Percentiles rank a stretch among this genome's conserved stretches.
Evolutionary conservation across 805 yeast genomes (phyloP).

Genomic region (Candida endomychidarum): DNA sequence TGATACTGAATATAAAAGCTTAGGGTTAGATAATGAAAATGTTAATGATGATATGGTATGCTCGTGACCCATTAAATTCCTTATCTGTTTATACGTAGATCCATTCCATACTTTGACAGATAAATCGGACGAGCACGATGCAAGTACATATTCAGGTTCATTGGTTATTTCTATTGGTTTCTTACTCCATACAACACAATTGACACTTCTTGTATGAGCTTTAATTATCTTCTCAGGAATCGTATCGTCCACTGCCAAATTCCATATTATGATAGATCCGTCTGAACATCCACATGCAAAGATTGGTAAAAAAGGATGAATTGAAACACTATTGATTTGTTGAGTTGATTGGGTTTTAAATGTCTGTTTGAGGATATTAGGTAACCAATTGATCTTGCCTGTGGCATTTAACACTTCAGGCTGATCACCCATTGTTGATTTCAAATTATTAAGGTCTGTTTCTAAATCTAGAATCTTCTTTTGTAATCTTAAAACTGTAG

Average conservation of each 20-base stretch:
- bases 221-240: slow-evolving; percentile 58
- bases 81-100: slow-evolving; percentile 47
- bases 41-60: slow-evolving; percentile 72
- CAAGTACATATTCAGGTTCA: slow-evolving; percentile 32
- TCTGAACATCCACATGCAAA: slow-evolving; percentile 68
- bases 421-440: slow-evolving; percentile 42
- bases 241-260: slow-evolving; percentile 51
- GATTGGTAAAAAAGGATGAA: slow-evolving; percentile 75
- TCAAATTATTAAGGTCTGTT: slow-evolving; percentile 49
- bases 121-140: slow-evolving; percentile 54
- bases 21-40: slow-evolving; percentile 49
- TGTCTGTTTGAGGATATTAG: slow-evolving; percentile 44
- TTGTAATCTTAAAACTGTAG: slow-evolving; percentile 78
- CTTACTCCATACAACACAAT: slow-evolving; percentile 53
- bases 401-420: slow-evolving; percentile 12
- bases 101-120: slow-evolving; percentile 73
- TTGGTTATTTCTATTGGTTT: slow-evolving; percentile 33
- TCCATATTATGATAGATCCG: slow-evolving; percentile 76
- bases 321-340: slow-evolving; percentile 58
- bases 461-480: slow-evolving; percentile 71
- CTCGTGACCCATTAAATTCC: slow-evolving; percentile 81
- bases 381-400: slow-evolving; percentile 59
- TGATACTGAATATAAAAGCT: slow-evolving; percentile 57
- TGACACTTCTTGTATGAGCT: slow-evolving; percentile 77
- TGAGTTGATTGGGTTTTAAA: slow-evolving; percentile 54